Evolutionary conservation across 139 green algal genomes (phyloP).

Genomic region (Chlamydomonas urium): DNA sequence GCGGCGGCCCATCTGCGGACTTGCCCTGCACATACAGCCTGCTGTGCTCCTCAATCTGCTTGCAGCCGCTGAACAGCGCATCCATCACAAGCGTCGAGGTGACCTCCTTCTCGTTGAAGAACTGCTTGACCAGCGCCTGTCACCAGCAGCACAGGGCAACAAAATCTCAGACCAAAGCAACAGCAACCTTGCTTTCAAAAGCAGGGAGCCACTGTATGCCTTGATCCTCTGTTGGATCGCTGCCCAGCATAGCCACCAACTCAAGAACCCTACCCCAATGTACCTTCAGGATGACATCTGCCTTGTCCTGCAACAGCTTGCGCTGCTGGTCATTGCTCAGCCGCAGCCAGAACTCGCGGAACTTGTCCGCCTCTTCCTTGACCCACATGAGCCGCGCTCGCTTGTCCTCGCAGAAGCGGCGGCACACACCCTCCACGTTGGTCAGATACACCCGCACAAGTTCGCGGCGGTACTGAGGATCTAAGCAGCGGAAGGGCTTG

Average conservation of each 20-base stretch:
- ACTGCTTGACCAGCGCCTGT: slow-evolving; percentile 87
- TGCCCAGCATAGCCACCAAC: too few relatives aligned
- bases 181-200: too few relatives aligned
- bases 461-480: slow-evolving; percentile 93
- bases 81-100: slow-evolving; percentile 98
- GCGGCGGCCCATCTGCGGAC: slow-evolving; percentile 19
- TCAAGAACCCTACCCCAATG: background rate
- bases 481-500: slow-evolving; percentile 88
- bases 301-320: slow-evolving; percentile 52
- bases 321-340: slow-evolving; percentile 45
- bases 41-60: slow-evolving; percentile 70
- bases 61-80: slow-evolving; percentile 84
- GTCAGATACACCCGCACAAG: slow-evolving; percentile 96
- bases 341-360: slow-evolving; percentile 65
- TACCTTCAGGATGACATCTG: slow-evolving; percentile 77
- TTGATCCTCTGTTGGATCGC: too few relatives aligned
- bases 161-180: too few relatives aligned
- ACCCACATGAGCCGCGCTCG: slow-evolving; percentile 64
- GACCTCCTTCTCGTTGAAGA: slow-evolving; percentile 99
- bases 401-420: slow-evolving; percentile 89
- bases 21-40: slow-evolving; percentile 43
- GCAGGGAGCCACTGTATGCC: too few relatives aligned
- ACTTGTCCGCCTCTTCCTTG: slow-evolving; percentile 47
- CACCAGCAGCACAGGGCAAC: too few relatives aligned
- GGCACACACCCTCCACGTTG: slow-evolving; percentile 95